Base-by-base conservation (phyloP, 1,139 yeast species). In the Nadsonia starkeyi-henricii region DNA sequence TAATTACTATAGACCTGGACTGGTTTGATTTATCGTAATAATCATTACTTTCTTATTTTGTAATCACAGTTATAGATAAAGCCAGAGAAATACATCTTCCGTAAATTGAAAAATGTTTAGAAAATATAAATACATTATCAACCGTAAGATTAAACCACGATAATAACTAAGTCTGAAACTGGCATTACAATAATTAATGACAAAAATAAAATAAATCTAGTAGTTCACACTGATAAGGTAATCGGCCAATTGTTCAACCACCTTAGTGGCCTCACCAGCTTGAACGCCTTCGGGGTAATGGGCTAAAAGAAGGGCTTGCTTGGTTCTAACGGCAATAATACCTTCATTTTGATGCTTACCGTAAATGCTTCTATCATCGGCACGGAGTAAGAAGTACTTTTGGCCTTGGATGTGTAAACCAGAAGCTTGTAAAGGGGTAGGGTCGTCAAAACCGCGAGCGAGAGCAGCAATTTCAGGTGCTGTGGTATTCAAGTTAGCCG, bases 191-290 rank as follows among this genome's bases (percentile, higher is more conserved):
- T 9, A 23, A 23, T 9, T 23, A 23, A 23, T 23, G 28, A 23
- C 28, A 23, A 23, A 5, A 23, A 23, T 23, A 9, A 23, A 9
- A 23, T 9, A 20, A 13, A 21, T 37, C 61, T 74, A 89, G 67
- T 85, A 89, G 52, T 86, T 85, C 51, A 82, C 91, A 60, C 88
- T 71, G 62, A 89, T 86, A 69, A 91, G 77, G 64, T 91, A 89
- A 65, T 89, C 97, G 44, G 95, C 97, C 70, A 91, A 76, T 64
- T 86, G 89, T 67, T 91, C 98, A 50, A 89, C 96, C 55, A 88
- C 82, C 59, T 84, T 78, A 54, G 96, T 84, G 51, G 98, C 98
- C 62, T 85, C 96, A 57, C 95, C 96, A 33, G 97, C 88, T 64
- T 81, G 93, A 47, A 85, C 81, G 51, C 86, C 86, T 19, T 81